Conservation (phyloP, 192 early-diverging fungal genomes). For the Haplosporangium gracile region DNA sequence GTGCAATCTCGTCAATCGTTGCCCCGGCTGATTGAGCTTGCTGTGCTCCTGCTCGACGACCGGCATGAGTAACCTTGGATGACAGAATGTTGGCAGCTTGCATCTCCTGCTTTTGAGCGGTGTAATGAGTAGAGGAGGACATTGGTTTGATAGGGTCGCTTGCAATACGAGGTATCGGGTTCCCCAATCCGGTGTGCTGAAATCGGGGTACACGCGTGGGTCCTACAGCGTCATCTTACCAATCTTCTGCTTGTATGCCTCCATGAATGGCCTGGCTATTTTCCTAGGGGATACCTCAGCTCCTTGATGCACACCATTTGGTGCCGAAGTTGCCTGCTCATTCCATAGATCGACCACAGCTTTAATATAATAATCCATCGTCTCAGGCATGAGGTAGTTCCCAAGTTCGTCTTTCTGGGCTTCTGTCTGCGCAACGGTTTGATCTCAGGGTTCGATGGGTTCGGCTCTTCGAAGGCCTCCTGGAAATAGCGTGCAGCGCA, state of each 20-base stretch:
- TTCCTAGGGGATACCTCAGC: constrained; percentile 16
- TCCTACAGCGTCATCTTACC: constrained; percentile 10
- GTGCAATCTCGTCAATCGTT: constrained; percentile 23
- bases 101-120: constrained; percentile 26
- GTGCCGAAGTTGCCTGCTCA: not conserved
- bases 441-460: not conserved
- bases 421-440: constrained; percentile 10
- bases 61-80: constrained; percentile 23
- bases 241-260: constrained; percentile 19
- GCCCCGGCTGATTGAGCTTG: constrained; percentile 8
- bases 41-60: constrained; percentile 32
- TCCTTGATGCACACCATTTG: not conserved
- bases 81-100: constrained; percentile 15
- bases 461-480: not conserved
- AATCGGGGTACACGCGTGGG: constrained; percentile 1
- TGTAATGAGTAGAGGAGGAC: constrained; percentile 23
- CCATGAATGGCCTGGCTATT: constrained; percentile 28
- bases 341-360: constrained; percentile 7
- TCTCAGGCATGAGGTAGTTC: constrained; percentile 10
- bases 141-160: not conserved
- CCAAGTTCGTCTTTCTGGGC: not conserved
- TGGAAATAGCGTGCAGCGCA: constrained; percentile 3
- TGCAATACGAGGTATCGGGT: constrained; percentile 12
- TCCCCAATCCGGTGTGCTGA: not conserved
- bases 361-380: constrained; percentile 8